These are phyloP conservation scores for Chlorella vulgaris DNA, from an alignment of 139 green algal genomes.

Conservation along the genomic window DNA sequence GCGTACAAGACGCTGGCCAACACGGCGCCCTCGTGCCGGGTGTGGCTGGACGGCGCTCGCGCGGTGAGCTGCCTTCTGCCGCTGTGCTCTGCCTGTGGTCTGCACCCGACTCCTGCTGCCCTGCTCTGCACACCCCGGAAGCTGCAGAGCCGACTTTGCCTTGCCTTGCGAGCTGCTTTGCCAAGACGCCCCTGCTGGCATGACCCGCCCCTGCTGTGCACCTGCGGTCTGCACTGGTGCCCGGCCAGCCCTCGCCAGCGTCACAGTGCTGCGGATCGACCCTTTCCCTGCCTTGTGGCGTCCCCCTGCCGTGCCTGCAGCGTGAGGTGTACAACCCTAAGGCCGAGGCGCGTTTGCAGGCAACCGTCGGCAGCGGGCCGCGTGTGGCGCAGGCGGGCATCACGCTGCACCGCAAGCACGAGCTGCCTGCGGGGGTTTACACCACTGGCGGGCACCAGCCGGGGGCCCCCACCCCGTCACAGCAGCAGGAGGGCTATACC, in stretches of 20 bases:
- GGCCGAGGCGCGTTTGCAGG: slow-evolving; percentile 16
- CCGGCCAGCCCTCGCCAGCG: too few species aligned
- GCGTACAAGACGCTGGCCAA: slow-evolving; percentile 21
- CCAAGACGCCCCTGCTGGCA: background rate
- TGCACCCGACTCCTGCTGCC: background rate
- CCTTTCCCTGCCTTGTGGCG: too few species aligned
- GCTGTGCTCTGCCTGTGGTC: background rate
- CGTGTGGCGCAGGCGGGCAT: slow-evolving; percentile 28
- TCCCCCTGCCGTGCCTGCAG: background rate
- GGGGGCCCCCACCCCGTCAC: too few species aligned
- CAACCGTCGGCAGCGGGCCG: background rate
- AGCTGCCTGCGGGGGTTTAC: slow-evolving; percentile 20
- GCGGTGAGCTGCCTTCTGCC: slow-evolving; percentile 21
- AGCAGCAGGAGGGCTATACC: slow-evolving; percentile 21
- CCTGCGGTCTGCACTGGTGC: background rate
- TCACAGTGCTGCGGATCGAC: too few species aligned
- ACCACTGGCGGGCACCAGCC: background rate
- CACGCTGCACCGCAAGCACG: slow-evolving; percentile 40
- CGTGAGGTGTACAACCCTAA: slow-evolving; percentile 34
- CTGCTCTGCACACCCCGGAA: background rate
- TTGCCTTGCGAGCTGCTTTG: too few species aligned
- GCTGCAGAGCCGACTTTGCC: too few species aligned
- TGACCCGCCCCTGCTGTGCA: background rate
- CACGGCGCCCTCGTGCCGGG: slow-evolving; percentile 25
- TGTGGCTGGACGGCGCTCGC: slow-evolving; percentile 42